Conservation (phyloP, 805 yeast species). For the Zygoascus ofunaensis region DNA sequence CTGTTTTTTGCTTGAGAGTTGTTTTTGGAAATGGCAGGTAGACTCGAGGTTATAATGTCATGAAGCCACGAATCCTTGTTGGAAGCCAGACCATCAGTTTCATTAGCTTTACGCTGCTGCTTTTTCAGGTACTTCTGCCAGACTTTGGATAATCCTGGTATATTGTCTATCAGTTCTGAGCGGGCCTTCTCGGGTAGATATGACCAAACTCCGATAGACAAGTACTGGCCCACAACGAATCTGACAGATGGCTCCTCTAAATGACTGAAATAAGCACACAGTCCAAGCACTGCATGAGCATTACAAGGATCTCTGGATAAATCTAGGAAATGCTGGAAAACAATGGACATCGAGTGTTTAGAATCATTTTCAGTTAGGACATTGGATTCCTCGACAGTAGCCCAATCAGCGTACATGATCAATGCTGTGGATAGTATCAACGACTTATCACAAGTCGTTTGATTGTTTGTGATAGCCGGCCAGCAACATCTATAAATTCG, state of each 20-base stretch:
- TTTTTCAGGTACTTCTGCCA: constrained; percentile 21
- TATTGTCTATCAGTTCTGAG: constrained; percentile 15
- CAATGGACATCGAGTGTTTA: neutral
- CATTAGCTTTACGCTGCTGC: neutral
- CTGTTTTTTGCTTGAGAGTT: neutral
- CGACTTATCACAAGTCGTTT: too few species aligned
- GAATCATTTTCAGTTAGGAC: neutral
- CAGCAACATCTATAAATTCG: neutral
- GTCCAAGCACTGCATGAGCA: neutral
- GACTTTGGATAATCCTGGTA: constrained; percentile 16
- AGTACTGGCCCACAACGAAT: constrained; percentile 24
- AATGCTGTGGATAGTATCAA: neutral
- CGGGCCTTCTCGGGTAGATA: constrained; percentile 17
- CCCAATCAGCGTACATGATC: neutral
- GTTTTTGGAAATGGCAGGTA: too few species aligned
- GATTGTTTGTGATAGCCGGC: neutral
- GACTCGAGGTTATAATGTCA: neutral
- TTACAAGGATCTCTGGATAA: neutral
- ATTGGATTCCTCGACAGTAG: neutral
- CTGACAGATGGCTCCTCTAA: constrained; percentile 20
- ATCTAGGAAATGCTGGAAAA: neutral
- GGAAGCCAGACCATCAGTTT: neutral
- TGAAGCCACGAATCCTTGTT: neutral
- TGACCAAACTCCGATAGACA: constrained; percentile 31
- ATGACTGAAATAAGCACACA: constrained; percentile 16